These are phyloP conservation scores for Xylariales sp. DNA, from an alignment of 2,329 filamentous ascomycete species.

Conservation along the genomic window DNA sequence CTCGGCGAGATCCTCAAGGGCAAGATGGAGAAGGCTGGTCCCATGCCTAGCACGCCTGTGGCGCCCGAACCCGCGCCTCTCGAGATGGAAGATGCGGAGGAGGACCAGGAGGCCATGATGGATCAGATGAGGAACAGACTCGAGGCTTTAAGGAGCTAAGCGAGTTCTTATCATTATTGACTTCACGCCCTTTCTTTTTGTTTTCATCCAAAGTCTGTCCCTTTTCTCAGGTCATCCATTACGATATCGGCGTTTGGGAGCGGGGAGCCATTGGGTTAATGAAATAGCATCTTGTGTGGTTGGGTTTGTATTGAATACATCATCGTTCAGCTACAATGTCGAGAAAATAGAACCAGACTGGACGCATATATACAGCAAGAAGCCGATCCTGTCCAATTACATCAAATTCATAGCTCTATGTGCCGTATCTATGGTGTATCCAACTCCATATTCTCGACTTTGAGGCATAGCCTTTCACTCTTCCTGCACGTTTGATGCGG, in stretches of 20 bases:
- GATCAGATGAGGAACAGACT: constrained; percentile 93
- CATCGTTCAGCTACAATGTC: constrained; percentile 20
- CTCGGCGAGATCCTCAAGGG: constrained; percentile 91
- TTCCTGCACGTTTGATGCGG: too few relatives aligned
- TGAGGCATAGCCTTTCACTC: neutral
- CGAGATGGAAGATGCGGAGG: constrained; percentile 74
- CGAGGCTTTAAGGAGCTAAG: constrained; percentile 87
- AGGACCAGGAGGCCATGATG: constrained; percentile 89
- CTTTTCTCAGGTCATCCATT: constrained; percentile 13
- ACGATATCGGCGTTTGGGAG: constrained; percentile 41
- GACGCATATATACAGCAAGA: neutral
- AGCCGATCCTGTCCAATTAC: too few relatives aligned
- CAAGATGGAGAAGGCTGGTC: constrained; percentile 73
- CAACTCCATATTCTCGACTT: neutral
- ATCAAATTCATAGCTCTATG: constrained; percentile 1
- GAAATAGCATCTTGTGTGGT: constrained; percentile 26
- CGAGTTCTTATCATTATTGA: neutral
- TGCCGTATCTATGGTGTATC: neutral
- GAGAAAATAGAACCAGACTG: constrained; percentile 21
- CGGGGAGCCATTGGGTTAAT: constrained; percentile 34
- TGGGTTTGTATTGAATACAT: constrained; percentile 21
- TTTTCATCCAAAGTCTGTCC: constrained; percentile 15
- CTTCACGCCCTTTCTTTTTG: neutral
- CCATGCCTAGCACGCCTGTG: constrained; percentile 66
- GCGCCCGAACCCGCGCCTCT: constrained; percentile 62